A percentile compares a stretch with the other conserved stretches of the same genome.
phyloP scores from a whole-genome alignment of 2,329 filamentous ascomycete genomes.

The Cladosporium sp. region DNA sequence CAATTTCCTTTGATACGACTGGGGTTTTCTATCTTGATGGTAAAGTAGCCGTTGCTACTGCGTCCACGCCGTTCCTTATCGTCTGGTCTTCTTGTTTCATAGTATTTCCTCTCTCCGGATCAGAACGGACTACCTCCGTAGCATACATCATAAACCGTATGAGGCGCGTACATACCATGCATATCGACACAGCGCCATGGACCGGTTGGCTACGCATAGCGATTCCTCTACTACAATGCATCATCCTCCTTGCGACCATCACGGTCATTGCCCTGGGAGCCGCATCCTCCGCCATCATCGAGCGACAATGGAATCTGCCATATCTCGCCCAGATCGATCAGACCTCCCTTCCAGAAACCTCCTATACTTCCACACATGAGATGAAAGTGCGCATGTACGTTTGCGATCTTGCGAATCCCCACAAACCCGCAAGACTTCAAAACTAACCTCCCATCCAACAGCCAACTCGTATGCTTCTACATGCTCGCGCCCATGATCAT shows the following conservation, averaged over 20 bases:
- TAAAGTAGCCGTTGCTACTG: no score
- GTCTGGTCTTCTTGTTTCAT: no score
- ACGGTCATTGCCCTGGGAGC: constrained; percentile 14
- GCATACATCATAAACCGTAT: no score
- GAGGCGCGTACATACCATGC: no score
- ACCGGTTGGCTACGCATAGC: constrained; percentile 16
- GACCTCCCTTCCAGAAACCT: not conserved
- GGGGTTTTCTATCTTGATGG: no score
- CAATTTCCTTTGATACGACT: no score
- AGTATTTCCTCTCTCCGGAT: no score
- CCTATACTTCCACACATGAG: constrained; percentile 1
- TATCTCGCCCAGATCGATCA: not conserved
- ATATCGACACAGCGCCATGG: constrained; percentile 19
- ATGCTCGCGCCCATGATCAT: not conserved
- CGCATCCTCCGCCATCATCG: not conserved
- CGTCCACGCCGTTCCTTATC: no score
- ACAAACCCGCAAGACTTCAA: not conserved
- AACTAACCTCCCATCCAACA: not conserved
- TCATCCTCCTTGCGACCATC: constrained; percentile 16
- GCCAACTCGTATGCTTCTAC: constrained; percentile 13
- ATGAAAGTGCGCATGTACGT: constrained; percentile 15
- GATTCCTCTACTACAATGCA: constrained; percentile 15
- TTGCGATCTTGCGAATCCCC: not conserved
- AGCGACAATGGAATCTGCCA: constrained; percentile 4
- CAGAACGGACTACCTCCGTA: no score